Evolutionary conservation across 2,329 filamentous ascomycete genomes (phyloP).

Genomic region (Stagonosporopsis rhizophila): DNA sequence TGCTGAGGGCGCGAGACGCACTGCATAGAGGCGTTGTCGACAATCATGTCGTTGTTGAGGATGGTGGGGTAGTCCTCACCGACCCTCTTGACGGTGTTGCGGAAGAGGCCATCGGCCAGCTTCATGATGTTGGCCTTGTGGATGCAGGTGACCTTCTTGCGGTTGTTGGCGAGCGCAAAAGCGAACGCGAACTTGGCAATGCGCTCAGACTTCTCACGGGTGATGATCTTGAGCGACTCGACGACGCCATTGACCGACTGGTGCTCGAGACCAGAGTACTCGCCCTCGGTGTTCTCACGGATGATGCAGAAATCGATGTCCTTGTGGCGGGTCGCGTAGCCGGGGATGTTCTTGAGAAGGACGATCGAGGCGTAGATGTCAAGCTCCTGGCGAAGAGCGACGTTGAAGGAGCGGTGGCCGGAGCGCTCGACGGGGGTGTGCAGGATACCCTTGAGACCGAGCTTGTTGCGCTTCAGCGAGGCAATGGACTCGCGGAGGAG

Average conservation of each 20-base stretch:
- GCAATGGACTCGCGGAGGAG: constrained; percentile 95
- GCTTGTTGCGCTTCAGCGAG: constrained; percentile 97
- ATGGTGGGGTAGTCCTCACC: constrained; percentile 95
- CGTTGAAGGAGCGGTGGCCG: constrained; percentile 99
- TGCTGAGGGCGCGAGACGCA: constrained; percentile 95
- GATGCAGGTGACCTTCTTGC: constrained; percentile 99
- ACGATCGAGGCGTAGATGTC: constrained; percentile 99
- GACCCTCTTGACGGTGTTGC: constrained; percentile 92
- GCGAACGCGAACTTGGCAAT: constrained; percentile 99
- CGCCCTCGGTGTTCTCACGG: constrained; percentile 99
- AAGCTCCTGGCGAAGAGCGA: constrained; percentile 97
- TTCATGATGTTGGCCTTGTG: constrained; percentile 99
- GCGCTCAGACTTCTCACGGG: constrained; percentile 96
- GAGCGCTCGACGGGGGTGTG: constrained; percentile 97
- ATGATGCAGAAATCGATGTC: constrained; percentile 99
- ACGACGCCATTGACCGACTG: constrained; percentile 96
- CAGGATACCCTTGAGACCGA: constrained; percentile 97
- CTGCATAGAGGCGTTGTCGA: constrained; percentile 99
- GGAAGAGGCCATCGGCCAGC: constrained; percentile 97
- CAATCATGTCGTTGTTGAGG: constrained; percentile 99
- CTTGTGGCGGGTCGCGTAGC: constrained; percentile 96
- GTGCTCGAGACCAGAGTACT: constrained; percentile 99
- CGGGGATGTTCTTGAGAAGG: constrained; percentile 99
- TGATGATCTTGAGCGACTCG: constrained; percentile 99
- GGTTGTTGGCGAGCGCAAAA: constrained; percentile 97